phyloP scores from a whole-genome alignment of 2,329 filamentous ascomycete genomes.

The Colletotrichum aenigma region DNA sequence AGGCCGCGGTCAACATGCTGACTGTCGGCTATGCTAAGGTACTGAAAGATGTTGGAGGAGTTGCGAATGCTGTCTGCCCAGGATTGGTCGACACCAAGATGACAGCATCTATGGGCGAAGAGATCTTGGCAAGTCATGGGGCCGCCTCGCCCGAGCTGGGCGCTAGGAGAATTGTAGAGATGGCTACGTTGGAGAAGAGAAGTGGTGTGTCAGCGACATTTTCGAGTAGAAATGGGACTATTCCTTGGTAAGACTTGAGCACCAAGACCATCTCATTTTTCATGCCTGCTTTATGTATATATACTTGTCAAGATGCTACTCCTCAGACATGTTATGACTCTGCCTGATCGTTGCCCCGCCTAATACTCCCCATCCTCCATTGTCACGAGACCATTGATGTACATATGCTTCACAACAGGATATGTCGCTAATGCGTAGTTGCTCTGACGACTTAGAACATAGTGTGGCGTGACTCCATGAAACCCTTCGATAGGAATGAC shows the following conservation, averaged over 20 bases:
- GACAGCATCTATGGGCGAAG: not conserved
- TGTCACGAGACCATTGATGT: not conserved
- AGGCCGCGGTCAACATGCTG: not conserved
- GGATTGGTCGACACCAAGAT: not conserved
- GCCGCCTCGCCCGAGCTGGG: not conserved
- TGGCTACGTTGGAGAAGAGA: not conserved
- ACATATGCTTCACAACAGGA: not conserved
- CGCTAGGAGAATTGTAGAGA: not conserved
- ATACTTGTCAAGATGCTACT: not conserved
- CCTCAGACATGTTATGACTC: not conserved
- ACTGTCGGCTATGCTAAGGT: not conserved
- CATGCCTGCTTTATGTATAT: not conserved
- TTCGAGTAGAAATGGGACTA: not conserved
- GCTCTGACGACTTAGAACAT: not conserved
- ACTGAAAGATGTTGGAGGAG: not conserved
- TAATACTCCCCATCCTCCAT: not conserved
- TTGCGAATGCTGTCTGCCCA: not conserved
- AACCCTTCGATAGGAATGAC: not conserved
- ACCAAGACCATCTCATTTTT: not conserved
- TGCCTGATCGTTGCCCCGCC: not conserved
- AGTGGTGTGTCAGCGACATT: not conserved
- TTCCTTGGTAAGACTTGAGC: not conserved
- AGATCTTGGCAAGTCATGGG: not conserved
- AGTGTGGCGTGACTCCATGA: not conserved
- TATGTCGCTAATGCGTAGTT: not conserved